These are phyloP conservation scores for Clonostachys rosea DNA, from an alignment of 2,329 filamentous ascomycete species.

Conservation along the genomic window DNA sequence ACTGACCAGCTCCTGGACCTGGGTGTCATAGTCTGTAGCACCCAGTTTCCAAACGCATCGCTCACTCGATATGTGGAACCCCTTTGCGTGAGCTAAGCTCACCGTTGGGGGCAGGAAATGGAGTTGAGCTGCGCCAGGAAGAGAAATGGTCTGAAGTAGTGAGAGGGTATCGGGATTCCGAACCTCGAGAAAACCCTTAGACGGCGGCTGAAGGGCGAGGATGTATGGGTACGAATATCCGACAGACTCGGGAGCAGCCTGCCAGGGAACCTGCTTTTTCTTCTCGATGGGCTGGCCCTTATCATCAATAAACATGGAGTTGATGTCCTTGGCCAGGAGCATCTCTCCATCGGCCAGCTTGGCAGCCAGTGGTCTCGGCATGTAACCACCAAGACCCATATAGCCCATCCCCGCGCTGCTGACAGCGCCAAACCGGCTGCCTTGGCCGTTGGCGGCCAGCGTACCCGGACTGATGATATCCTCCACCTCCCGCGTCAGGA, in stretches of 20 bases:
- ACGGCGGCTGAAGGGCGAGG: constrained; percentile 75
- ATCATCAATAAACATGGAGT: constrained; percentile 85
- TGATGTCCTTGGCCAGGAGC: constrained; percentile 94
- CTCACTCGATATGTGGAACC: constrained; percentile 90
- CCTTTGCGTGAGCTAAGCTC: constrained; percentile 93
- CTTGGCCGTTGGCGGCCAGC: constrained; percentile 53
- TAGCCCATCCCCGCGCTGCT: constrained; percentile 90
- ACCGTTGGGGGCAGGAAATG: constrained; percentile 91
- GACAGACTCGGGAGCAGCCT: constrained; percentile 78
- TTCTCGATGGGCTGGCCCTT: constrained; percentile 78
- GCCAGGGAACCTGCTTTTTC: constrained; percentile 87
- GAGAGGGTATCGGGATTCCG: constrained; percentile 88
- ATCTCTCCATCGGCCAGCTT: constrained; percentile 79
- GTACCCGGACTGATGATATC: constrained; percentile 77
- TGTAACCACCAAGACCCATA: constrained; percentile 88
- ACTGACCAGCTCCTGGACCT: constrained; percentile 77
- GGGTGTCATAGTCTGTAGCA: constrained; percentile 83
- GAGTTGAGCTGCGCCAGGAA: constrained; percentile 78
- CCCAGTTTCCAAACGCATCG: constrained; percentile 95
- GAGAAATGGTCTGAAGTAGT: constrained; percentile 77
- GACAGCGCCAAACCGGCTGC: constrained; percentile 75
- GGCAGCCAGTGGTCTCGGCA: constrained; percentile 84
- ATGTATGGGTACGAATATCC: constrained; percentile 98
- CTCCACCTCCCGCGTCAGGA: constrained; percentile 66
- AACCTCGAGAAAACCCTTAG: constrained; percentile 83